Percentiles rank a stretch among this genome's conserved stretches.
phyloP scores from a whole-genome alignment of 257 asterid species.

The Plectranthus barbatus region DNA sequence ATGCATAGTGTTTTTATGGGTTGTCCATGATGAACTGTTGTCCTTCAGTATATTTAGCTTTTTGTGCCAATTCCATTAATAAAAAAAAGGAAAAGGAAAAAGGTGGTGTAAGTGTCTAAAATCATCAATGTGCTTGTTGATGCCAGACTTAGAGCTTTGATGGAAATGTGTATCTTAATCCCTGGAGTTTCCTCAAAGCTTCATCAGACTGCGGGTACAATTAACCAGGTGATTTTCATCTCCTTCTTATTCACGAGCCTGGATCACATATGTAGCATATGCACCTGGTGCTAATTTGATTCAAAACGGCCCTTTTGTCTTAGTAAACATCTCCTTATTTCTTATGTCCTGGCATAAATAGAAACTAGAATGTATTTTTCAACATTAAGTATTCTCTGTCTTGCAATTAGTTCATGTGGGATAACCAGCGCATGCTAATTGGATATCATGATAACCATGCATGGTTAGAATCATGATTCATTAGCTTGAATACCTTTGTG shows the following conservation, averaged over 20 bases:
- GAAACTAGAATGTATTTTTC: not conserved
- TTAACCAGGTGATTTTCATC: conserved; percentile 42
- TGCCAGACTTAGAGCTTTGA: conserved; percentile 80
- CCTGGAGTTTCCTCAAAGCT: conserved; percentile 71
- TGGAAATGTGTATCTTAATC: conserved; percentile 93
- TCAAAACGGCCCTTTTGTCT: not conserved
- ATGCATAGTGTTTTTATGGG: not conserved
- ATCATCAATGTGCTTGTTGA: conserved; percentile 14
- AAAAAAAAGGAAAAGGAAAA: no score
- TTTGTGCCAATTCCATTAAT: not conserved
- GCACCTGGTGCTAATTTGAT: not conserved
- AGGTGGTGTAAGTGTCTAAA: not conserved
- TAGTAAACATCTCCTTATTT: not conserved
- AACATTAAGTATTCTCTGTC: not conserved
- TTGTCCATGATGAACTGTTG: not conserved
- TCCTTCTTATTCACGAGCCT: not conserved
- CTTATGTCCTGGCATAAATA: not conserved
- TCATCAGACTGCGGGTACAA: conserved; percentile 41
- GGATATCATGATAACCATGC: no score
- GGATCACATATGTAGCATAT: not conserved
- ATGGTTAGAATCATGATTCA: not conserved
- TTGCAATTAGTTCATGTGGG: conserved; percentile 2
- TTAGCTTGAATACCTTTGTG: not conserved
- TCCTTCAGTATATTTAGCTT: not conserved
- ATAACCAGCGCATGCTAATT: not conserved